These are phyloP conservation scores for Metschnikowia lachancei DNA, from an alignment of 805 yeast species.

Conservation along the genomic window DNA sequence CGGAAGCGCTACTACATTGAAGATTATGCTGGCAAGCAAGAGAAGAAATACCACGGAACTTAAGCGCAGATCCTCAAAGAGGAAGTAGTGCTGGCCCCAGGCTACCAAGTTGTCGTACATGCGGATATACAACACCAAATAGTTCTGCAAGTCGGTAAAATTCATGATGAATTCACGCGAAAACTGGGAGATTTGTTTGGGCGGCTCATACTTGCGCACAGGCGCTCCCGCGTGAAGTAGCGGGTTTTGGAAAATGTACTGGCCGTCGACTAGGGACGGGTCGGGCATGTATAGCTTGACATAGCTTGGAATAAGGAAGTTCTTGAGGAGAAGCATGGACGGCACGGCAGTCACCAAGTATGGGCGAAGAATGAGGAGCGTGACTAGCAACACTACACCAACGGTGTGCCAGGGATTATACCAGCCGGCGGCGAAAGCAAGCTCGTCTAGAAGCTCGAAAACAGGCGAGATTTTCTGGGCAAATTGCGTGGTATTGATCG, in stretches of 20 bases:
- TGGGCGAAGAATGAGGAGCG: conserved; percentile 62
- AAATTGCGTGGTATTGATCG: conserved; percentile 61
- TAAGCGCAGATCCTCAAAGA: conserved; percentile 59
- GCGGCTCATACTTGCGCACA: conserved; percentile 46
- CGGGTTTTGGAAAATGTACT: conserved; percentile 27
- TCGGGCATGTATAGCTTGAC: conserved; percentile 63
- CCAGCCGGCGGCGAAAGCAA: conserved; percentile 62
- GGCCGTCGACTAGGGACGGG: conserved; percentile 21
- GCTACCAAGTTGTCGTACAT: conserved; percentile 56
- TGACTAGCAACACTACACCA: conserved; percentile 48
- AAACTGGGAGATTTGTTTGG: conserved; percentile 74
- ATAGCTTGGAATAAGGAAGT: conserved; percentile 68
- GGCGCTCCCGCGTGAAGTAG: conserved; percentile 47
- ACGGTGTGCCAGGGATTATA: conserved; percentile 58
- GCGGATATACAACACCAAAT: conserved; percentile 62
- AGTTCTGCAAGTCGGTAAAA: conserved; percentile 80
- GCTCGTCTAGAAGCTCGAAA: conserved; percentile 57
- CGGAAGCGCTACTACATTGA: conserved; percentile 29
- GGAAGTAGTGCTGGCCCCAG: conserved; percentile 54
- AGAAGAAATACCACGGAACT: conserved; percentile 51
- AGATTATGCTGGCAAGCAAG: conserved; percentile 25
- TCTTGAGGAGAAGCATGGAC: conserved; percentile 48
- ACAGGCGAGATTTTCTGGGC: conserved; percentile 61
- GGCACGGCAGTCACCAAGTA: conserved; percentile 54
- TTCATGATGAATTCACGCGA: conserved; percentile 76